Evolutionary conservation across 768 basidiomycete species (phyloP), one percentile per base, ranked within the genome.

Genomic region (Xerocomellus intermedius): DNA sequence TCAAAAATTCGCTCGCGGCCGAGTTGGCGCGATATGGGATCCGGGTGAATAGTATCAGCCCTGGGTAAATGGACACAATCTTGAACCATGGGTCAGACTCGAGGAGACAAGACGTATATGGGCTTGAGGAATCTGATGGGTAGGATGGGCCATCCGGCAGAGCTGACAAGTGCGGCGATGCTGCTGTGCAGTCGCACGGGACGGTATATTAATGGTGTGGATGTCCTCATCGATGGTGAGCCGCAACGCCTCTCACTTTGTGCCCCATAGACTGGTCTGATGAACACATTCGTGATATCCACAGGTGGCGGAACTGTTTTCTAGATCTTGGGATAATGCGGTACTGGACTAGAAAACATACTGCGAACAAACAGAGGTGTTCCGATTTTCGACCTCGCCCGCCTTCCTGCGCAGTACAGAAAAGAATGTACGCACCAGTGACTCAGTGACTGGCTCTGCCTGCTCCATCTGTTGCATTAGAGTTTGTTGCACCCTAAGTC

Each of bases 51-150:
- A 74, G 72, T 38, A 70, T 79, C 26, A 74, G 73, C 42, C 75
- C 77, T 12, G 77, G 77, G 14, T 78, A 75, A 54, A 76, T 76
- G 71, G 72, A 77, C 45, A 78, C 78, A 5, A 64, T 72, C 42
- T 63, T 78, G 61, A 79, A 77, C 38, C 65, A 69, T 42, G 72
- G 72, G 9, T 64, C 66, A 0, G 67, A 68, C 2, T 75, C 13
- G 72, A 63, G 14, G 61, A 65, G 10, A 69, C 65, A n/a, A 65
- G 71, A 44, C 57, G 58, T 10, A 66, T 73, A n/a, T 79, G 75
- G 77, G 55, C 64, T 4, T 69, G 30, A 67, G 73, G 47, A 78
- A 69, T 54, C 76, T 75, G 12, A 71, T 77, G 71, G 77, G 77
- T 1, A 66, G 78, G 44, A 75, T 79, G 73, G 77, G 76, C 0